Percentiles rank a stretch among this genome's conserved stretches.
Conservation (phyloP, 768 basidiomycete genomes). For the Panaeolus cyanescens region DNA sequence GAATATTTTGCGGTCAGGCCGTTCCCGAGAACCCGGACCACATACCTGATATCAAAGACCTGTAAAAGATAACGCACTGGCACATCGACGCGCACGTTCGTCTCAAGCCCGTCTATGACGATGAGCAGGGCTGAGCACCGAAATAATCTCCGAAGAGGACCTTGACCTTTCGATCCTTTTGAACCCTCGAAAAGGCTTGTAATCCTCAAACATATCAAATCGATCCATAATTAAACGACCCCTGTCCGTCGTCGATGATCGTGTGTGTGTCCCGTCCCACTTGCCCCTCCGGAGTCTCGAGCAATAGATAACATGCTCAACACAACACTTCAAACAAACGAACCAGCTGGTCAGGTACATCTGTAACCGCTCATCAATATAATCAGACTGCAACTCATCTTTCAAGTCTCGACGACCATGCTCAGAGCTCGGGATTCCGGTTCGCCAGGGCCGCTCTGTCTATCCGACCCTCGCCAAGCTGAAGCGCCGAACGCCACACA, state of each 20-base stretch:
- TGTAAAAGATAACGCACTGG: too few relatives aligned
- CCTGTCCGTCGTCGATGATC: background rate
- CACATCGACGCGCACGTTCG: too few relatives aligned
- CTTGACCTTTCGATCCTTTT: too few relatives aligned
- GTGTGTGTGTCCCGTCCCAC: background rate
- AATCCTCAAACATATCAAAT: too few relatives aligned
- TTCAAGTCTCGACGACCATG: background rate
- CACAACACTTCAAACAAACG: background rate
- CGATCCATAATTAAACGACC: background rate
- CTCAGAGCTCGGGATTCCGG: background rate
- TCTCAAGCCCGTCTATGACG: too few relatives aligned
- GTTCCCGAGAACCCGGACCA: background rate
- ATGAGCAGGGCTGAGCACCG: too few relatives aligned
- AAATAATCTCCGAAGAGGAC: too few relatives aligned
- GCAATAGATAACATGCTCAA: background rate
- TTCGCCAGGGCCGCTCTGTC: background rate
- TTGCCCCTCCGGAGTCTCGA: background rate
- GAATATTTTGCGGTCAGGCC: background rate
- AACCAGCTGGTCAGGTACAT: background rate
- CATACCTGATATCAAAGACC: background rate
- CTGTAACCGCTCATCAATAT: background rate
- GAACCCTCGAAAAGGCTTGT: too few relatives aligned
- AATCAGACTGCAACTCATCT: background rate
- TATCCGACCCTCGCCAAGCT: background rate
- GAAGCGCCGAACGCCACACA: constrained; percentile 2